These are phyloP conservation scores for Phalaenopsis equestris DNA, from an alignment of 106 monocot genomes.

Conservation along the genomic window DNA sequence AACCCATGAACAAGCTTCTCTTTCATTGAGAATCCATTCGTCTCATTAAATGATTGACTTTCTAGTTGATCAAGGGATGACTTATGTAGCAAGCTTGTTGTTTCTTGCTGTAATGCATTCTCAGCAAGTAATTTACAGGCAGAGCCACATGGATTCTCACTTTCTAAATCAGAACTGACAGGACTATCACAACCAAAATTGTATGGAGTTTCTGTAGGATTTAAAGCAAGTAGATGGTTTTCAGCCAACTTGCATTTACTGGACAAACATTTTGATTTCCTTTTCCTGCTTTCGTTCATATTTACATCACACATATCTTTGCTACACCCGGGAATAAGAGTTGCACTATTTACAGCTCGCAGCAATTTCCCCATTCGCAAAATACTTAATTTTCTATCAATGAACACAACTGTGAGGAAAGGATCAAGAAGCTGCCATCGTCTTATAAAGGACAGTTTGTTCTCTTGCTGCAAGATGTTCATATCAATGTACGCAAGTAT, in stretches of 20 bases:
- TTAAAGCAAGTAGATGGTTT: not conserved
- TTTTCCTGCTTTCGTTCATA: not conserved
- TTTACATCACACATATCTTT: not conserved
- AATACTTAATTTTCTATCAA: conserved; percentile 57
- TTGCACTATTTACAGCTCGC: conserved; percentile 42
- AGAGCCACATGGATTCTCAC: not conserved
- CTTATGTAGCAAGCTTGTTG: not conserved
- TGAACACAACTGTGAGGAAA: conserved; percentile 67
- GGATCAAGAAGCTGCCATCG: conserved; percentile 82
- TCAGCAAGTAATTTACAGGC: not conserved
- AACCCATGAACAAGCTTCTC: not conserved
- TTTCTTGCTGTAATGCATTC: not conserved
- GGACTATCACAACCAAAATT: not conserved
- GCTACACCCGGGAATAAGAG: conserved; percentile 24
- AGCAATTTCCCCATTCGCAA: conserved; percentile 41
- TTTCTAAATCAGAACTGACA: conserved; percentile 3
- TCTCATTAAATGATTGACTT: not conserved
- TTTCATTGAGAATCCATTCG: not conserved
- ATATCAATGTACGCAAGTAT: conserved; percentile 35
- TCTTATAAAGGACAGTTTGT: conserved; percentile 28
- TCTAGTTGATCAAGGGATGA: not conserved
- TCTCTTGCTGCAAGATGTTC: conserved; percentile 7
- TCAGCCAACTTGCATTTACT: conserved; percentile 4
- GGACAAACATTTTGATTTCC: conserved; percentile 6
- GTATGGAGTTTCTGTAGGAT: not conserved